These are phyloP conservation scores for Austroboletus eburneus DNA, from an alignment of 768 basidiomycete species.

Conservation along the genomic window DNA sequence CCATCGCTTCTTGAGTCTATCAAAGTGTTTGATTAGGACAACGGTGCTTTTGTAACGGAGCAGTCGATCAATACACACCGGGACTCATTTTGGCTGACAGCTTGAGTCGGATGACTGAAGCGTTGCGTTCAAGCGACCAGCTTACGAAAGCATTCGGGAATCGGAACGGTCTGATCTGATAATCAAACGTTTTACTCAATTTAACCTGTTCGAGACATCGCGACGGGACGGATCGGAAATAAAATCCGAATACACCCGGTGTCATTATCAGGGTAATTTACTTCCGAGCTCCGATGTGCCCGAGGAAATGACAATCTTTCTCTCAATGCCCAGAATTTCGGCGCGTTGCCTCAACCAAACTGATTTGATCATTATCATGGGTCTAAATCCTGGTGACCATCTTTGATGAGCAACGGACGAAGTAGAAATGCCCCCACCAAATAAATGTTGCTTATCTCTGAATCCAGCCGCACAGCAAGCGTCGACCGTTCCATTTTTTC, in stretches of 20 bases:
- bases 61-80: constrained; percentile 5
- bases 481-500: too few species aligned
- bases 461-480: too few species aligned
- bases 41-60: too few species aligned
- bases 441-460: neutral
- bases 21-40: constrained; percentile 1
- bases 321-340: too few species aligned
- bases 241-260: neutral
- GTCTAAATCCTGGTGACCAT: neutral
- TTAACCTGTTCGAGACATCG: too few species aligned
- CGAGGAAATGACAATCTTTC: constrained; percentile 4
- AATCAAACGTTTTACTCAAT: too few species aligned
- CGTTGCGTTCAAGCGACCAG: neutral
- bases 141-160: neutral
- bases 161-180: neutral
- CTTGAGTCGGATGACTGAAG: too few species aligned
- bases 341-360: too few species aligned
- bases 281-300: neutral
- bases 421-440: neutral
- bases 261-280: too few species aligned
- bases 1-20: constrained; percentile 17
- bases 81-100: constrained; percentile 13
- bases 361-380: too few species aligned
- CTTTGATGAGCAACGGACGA: neutral
- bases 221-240: neutral